Base-by-base conservation (phyloP, 2,329 filamentous ascomycete species). In the Curvularia hawaiiensis region DNA sequence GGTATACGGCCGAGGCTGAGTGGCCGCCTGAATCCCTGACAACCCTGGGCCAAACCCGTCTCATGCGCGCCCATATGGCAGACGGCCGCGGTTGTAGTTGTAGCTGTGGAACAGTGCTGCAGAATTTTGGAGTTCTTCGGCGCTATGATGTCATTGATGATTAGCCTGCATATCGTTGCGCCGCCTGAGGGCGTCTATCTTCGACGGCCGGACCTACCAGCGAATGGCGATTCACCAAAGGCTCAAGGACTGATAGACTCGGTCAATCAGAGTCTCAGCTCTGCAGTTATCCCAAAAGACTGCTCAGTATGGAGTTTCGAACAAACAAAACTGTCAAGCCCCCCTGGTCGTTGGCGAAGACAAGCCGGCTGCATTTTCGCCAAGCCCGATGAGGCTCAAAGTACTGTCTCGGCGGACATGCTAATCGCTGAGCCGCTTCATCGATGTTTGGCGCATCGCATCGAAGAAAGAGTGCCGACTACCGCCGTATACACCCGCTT, bases 21-120 rank as follows among this genome's bases (percentile, higher is more conserved):
- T 28, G 52, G 52, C 33, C 39, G 33, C 56, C 49, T 58, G 51
- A 50, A 58, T 54, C 52, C 62, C 59, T 51, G 58, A n/a, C 48
- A n/a, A 43, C 50, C 55, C 52, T 52, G 59, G 58, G 33, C 38
- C 39, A 51, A 56, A 55, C 51, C 58, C 58, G 59, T 59, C 60
- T 59, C 61, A 64, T 62, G 60, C 64, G 56, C 49, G 52, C 60
- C 33, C 57, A 64, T 62, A 58, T 62, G 51, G 45, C 60, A 63
- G 58, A 67, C 70, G 69, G 66, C 69, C 67, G 68, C 69, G 70
- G 66, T 67, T 60, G 63, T 56, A 50, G 38, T 33, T 54, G 61
- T 61, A 52, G 64, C 54, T 65, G 65, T 67, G 63, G 63, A 61
- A 59, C 61, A 56, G 46, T 57, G 57, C 56, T 56, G 52, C 62